Base-by-base conservation (phyloP, 768 basidiomycete genomes). In the Russula lepida region DNA sequence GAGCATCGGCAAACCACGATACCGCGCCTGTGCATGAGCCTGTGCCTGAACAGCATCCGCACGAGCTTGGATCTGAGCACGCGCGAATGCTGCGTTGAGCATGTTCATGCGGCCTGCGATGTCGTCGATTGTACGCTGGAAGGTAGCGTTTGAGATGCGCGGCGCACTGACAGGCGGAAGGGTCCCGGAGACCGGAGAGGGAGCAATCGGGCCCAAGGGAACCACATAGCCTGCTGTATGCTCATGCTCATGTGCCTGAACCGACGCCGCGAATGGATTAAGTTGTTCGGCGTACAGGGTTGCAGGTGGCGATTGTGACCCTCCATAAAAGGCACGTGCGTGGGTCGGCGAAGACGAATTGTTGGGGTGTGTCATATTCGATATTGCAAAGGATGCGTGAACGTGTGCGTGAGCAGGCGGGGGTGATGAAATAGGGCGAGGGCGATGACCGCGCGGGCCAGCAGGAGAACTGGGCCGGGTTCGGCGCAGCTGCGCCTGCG, bases 81-180 rank as follows among this genome's bases (percentile, higher is more conserved):
- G 64, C 23, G 64, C 66, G 44, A 65, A 66, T 7, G 64, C 61
- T 4, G 64, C 63, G 6, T 69, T 65, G 37, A 78, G 71, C 32
- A 75, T 66, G 65, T 80, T 80, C 54, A 79, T 74, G 59, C 77
- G 77, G 27, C 76, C 76, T 17, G 81, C 75, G 43, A 79, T 75
- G 23, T 78, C 76, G 43, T 78, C 76, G 58, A 79, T 75, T 9
- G 75, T 72, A 46, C 67, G 67, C 68, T 78, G 81, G 32, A 76
- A 66, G 37, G 75, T 74, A 28, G 71, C 71, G 46, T 79, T 75
- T 1, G 68, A 69, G 12, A 74, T 73, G 48, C 73, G 74, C 1
- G 80, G 81, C 1, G 79, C 76, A 7, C 73, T 72, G 33, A 81
- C 71, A 41, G 76, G 67, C 25, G 79, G 77, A 28, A 77, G 60